Evolutionary conservation across 2,329 filamentous ascomycete genomes (phyloP), one percentile per base, ranked within the genome.

Genomic region (Aspergillus vadensis): DNA sequence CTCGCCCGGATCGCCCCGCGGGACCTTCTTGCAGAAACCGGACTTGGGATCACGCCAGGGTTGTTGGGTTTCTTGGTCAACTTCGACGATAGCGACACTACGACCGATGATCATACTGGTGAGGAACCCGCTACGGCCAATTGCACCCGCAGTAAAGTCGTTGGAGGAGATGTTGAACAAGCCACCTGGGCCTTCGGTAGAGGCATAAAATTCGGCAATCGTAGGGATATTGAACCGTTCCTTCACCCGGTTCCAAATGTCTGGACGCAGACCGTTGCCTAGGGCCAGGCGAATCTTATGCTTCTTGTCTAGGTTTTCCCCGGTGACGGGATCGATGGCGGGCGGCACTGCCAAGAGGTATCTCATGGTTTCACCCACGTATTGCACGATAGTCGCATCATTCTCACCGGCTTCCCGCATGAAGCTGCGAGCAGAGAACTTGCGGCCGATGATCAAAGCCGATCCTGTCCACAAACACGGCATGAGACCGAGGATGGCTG

Each of bases 281-380:
- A 94, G 91, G 0, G 91, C 91, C 3, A 88, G 69, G 5, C 87
- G 86, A n/a, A 96, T 85, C 0, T 80, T 83, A 78, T 96, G 89
- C 64, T 87, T 84, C 67, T 83, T 85, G 75, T 96, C 92, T 38
- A 92, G 80, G 62, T 85, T 82, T 70, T 88, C 85, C 19, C 88
- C 88, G 0, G 88, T 91, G 6, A 72, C 73, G 0, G 87, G 82
- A 66, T 92, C 87, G 25, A 81, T 74, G 58, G 88, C 82, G 2
- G 89, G 78, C 3, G 83, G 85, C 0, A 87, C 86, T 0, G 89
- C 83, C 10, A 96, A 82, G 4, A 96, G 83, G 73, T 96, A 96
- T 5, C 92, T 88, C 65, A 91, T 89, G 0, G 91, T 94, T 75
- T 96, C 92, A 55, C 92, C 92, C 14, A 96, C 92, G 72, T 96